phyloP scores from a whole-genome alignment of 305 asterid species.

The Plantago coronopus region DNA sequence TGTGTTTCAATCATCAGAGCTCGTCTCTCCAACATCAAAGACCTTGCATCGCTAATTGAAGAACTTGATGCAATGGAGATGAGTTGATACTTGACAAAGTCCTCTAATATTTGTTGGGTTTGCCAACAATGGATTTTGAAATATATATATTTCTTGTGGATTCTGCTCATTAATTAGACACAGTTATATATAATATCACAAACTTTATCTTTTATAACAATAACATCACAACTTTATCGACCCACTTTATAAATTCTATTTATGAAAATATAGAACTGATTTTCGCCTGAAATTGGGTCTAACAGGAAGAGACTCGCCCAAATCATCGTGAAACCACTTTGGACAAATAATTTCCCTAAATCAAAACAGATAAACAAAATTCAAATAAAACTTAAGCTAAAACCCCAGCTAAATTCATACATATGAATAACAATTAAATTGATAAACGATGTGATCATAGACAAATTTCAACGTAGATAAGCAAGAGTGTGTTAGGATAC shows the following conservation, averaged over 20 bases:
- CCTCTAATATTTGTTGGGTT: too few species aligned
- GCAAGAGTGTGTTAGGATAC: not conserved
- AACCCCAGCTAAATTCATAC: not conserved
- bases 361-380: not conserved
- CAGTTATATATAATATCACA: too few species aligned
- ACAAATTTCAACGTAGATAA: not conserved
- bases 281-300: constrained; percentile 90
- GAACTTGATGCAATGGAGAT: too few species aligned
- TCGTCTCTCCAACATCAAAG: too few species aligned
- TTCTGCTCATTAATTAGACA: too few species aligned
- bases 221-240: constrained; percentile 91
- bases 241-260: constrained; percentile 90
- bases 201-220: constrained; percentile 77
- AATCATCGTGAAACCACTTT: constrained; percentile 43
- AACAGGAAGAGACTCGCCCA: constrained; percentile 85
- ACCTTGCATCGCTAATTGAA: too few species aligned
- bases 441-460: not conserved
- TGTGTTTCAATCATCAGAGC: too few species aligned
- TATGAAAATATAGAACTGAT: constrained; percentile 64
- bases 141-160: too few species aligned
- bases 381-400: not conserved
- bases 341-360: not conserved
- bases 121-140: too few species aligned
- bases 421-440: not conserved
- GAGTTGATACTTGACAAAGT: too few species aligned